These are phyloP conservation scores for Coprinopsis cinerea DNA, from an alignment of 768 basidiomycete species.

Conservation along the genomic window DNA sequence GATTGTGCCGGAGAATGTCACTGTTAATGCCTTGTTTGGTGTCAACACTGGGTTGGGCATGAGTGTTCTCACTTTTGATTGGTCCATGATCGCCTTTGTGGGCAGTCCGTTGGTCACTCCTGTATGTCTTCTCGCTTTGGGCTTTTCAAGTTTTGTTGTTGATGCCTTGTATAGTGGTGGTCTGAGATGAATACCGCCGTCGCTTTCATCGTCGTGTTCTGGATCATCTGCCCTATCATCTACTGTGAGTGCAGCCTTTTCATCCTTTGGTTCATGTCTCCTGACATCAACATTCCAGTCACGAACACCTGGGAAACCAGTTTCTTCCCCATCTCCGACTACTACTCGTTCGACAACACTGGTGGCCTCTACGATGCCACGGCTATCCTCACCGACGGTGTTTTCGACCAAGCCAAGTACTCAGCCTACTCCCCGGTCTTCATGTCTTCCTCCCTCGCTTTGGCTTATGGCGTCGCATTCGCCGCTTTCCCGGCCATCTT, in stretches of 20 bases:
- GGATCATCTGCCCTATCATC: slow-evolving; percentile 67
- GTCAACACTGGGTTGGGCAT: slow-evolving; percentile 71
- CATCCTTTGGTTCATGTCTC: neutral
- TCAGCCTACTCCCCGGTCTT: slow-evolving; percentile 75
- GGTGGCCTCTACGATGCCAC: slow-evolving; percentile 60
- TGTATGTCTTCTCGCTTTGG: slow-evolving; percentile 34
- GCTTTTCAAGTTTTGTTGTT: slow-evolving; percentile 2
- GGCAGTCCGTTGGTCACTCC: slow-evolving; percentile 78
- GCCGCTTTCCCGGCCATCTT: slow-evolving; percentile 68
- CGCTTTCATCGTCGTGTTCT: slow-evolving; percentile 62
- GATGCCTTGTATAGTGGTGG: slow-evolving; percentile 58
- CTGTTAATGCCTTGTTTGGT: slow-evolving; percentile 69
- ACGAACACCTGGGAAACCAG: slow-evolving; percentile 66
- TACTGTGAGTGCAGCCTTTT: slow-evolving; percentile 59
- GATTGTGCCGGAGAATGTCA: slow-evolving; percentile 78
- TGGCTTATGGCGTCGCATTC: slow-evolving; percentile 72
- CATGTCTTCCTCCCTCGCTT: slow-evolving; percentile 57
- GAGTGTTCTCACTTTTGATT: slow-evolving; percentile 80
- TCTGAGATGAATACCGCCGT: slow-evolving; percentile 66
- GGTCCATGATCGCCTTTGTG: slow-evolving; percentile 73
- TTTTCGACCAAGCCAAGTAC: slow-evolving; percentile 65
- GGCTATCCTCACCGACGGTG: slow-evolving; percentile 52
- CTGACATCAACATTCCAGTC: slow-evolving; percentile 33
- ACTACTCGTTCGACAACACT: slow-evolving; percentile 65
- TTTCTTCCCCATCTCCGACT: slow-evolving; percentile 70